Evolutionary conservation across 805 yeast genomes (phyloP).

Genomic region (Pichia rugopelliculosa): DNA sequence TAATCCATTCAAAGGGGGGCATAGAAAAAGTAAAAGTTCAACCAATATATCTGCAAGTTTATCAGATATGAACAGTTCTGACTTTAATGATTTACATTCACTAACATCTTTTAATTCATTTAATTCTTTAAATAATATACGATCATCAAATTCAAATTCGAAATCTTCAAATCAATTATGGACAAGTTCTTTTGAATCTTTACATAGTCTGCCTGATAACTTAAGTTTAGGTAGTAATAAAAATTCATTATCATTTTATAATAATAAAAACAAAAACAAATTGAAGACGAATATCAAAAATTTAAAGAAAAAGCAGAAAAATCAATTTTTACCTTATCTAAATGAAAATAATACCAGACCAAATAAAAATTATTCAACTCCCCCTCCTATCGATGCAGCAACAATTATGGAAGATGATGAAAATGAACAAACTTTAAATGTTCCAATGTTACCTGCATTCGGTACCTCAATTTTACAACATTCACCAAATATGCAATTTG

Average conservation of each 20-base stretch:
- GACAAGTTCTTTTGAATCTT: constrained; percentile 9
- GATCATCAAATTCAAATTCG: neutral
- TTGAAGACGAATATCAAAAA: neutral
- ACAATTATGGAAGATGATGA: constrained; percentile 29
- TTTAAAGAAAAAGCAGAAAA: neutral
- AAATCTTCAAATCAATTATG: neutral
- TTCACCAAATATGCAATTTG: neutral
- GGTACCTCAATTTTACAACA: neutral
- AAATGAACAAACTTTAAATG: constrained; percentile 17
- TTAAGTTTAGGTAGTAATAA: neutral
- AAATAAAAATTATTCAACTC: neutral
- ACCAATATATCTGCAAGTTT: neutral
- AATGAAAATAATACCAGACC: neutral
- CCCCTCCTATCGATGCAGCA: constrained; percentile 13
- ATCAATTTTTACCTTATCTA: neutral
- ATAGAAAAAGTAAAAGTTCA: neutral
- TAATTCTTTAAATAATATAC: neutral
- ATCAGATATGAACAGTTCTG: neutral
- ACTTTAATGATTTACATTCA: constrained; percentile 1
- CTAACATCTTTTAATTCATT: constrained; percentile 2
- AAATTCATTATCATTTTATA: neutral
- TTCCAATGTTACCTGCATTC: constrained; percentile 22
- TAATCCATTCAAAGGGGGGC: neutral
- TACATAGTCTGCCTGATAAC: constrained; percentile 4
- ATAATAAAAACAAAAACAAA: neutral